Evolutionary conservation across 257 asterid genomes (phyloP), one percentile per base, ranked within the genome.

Genomic region (Solanum corneliomulleri): DNA sequence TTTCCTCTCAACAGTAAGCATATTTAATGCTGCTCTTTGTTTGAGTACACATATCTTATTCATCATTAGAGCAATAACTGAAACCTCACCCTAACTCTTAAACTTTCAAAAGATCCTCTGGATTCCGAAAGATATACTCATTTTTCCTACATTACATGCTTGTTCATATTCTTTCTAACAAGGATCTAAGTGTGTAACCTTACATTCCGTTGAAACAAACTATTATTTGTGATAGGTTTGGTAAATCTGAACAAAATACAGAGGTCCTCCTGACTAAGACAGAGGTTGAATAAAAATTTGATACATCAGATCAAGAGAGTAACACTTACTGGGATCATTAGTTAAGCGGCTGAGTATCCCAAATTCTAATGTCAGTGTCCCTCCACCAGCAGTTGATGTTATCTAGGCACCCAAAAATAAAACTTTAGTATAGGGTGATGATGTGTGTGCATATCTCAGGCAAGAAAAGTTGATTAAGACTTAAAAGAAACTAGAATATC

Each of bases 371-470:
- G 98, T 95, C 89, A 97, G 91, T 89, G 99, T 97, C 87, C 99
- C 99, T 87, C 99, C 99, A 89, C 99, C 99, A 89, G 99, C 99
- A 84, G 99, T 97, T 64, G 99, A 97, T 71, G 99, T 97, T 86
- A 97, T 90, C 99, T 97, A 91, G 88, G 87, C 90, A 88, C 42
- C 86, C 91, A 82, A 83, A 86, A 88, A 86, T 86, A 84, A 58
- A 64, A 71, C 89, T 68, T 52, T 71, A 84, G 76, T 82, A 35
- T 56, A 27, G 42, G 45, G 62, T 80, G 66, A 47, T 29, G 60
- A 80, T 49, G 85, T 80, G 69, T 29, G 85, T 72, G 86, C 58
- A 69, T 62, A 44, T 13, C 20, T 86, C 71, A 23, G 85, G 85
- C 64, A 78, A 15, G 84, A 49, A 45, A 78, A 45, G 16, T 49